Conservation (phyloP, 208 protist genomes). For the Lotmaria passim region DNA sequence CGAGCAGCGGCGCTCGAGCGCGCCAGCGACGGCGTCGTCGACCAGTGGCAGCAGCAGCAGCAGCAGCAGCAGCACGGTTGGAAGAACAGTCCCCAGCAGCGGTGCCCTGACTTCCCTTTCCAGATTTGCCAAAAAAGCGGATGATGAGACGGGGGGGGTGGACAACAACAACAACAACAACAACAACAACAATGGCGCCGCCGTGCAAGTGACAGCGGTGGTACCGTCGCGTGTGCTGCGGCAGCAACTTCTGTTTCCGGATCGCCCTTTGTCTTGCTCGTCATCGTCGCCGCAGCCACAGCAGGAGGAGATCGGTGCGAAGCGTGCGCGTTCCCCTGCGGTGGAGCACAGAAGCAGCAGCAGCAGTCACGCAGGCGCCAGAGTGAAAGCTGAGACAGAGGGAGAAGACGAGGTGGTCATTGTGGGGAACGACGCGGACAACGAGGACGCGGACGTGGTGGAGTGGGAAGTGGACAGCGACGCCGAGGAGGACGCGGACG, state of each 20-base stretch:
- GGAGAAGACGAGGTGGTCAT: not conserved
- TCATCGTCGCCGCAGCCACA: too few relatives aligned
- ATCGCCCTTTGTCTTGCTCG: not conserved
- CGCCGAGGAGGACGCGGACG: not conserved
- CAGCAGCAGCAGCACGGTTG: too few relatives aligned
- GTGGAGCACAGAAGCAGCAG: not conserved
- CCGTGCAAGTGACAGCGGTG: not conserved
- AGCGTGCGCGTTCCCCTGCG: not conserved
- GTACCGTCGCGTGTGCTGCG: not conserved
- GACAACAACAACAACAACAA: not conserved
- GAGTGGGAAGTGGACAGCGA: conserved; percentile 8
- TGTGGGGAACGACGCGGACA: not conserved
- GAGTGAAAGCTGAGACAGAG: not conserved
- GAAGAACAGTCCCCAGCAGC: too few relatives aligned
- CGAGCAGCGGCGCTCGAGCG: not conserved
- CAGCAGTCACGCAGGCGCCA: not conserved
- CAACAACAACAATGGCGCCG: not conserved
- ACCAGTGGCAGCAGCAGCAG: not conserved
- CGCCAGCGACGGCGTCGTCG: not conserved
- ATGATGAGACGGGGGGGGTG: too few relatives aligned
- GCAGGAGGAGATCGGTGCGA: not conserved
- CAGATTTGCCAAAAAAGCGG: too few relatives aligned
- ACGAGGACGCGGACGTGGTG: conserved; percentile 3
- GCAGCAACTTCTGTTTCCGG: conserved; percentile 29
- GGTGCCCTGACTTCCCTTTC: too few relatives aligned